These are phyloP conservation scores for Cyberlindnera petersonii DNA, from an alignment of 805 yeast species.

Conservation along the genomic window DNA sequence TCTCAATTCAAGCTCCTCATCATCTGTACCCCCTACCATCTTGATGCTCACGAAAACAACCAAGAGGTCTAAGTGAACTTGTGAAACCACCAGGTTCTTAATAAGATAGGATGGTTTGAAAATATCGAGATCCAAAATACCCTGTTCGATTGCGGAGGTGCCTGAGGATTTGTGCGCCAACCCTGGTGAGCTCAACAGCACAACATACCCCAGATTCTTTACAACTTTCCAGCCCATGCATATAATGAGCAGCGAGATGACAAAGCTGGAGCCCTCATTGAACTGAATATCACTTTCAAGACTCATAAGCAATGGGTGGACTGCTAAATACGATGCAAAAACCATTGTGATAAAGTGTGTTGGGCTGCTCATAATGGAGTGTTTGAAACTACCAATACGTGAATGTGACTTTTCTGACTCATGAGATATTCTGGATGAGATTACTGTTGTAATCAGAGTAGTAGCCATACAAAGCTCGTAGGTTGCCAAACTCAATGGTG, in stretches of 20 bases:
- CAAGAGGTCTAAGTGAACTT: conserved; percentile 58
- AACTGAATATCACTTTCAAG: conserved; percentile 29
- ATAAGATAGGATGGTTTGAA: conserved; percentile 50
- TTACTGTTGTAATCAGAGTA: conserved; percentile 30
- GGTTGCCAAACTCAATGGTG: conserved; percentile 21
- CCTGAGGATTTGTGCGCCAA: conserved; percentile 36
- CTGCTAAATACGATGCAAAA: conserved; percentile 38
- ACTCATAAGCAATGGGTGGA: conserved; percentile 32
- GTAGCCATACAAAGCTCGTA: conserved; percentile 30
- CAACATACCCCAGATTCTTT: conserved; percentile 46
- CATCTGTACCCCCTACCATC: conserved; percentile 69
- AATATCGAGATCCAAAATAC: conserved; percentile 44
- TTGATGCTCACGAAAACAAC: conserved; percentile 51
- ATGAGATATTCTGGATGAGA: conserved; percentile 28
- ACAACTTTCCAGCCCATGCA: conserved; percentile 51
- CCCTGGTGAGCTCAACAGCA: conserved; percentile 51
- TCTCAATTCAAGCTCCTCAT: conserved; percentile 58
- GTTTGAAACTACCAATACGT: conserved; percentile 8
- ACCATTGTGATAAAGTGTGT: conserved; percentile 42
- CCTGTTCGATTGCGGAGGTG: conserved; percentile 38
- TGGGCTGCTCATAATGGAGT: conserved; percentile 25
- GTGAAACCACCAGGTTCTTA: conserved; percentile 47
- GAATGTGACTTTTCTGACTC: conserved; percentile 2
- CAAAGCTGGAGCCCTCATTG: conserved; percentile 43
- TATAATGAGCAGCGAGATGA: conserved; percentile 42